A percentile compares a stretch with the other conserved stretches of the same genome.
Evolutionary conservation across 1,139 yeast genomes (phyloP).

Genomic region (Scheffersomyces lignicola): DNA sequence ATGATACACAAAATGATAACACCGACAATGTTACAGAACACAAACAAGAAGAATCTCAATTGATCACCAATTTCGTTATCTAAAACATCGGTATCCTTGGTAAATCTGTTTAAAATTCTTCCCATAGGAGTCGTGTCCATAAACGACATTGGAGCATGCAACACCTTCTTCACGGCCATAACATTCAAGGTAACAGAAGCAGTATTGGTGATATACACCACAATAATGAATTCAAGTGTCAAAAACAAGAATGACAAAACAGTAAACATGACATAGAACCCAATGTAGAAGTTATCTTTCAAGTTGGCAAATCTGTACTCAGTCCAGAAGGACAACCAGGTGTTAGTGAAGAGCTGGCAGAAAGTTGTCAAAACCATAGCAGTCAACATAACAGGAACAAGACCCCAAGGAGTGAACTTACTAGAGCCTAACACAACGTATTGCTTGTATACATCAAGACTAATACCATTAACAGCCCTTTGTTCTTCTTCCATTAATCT

Average conservation of each 20-base stretch:
- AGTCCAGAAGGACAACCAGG: constrained; percentile 89
- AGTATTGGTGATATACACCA: constrained; percentile 52
- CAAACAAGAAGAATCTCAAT: constrained; percentile 45
- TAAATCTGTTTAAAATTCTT: constrained; percentile 59
- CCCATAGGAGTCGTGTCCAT: constrained; percentile 69
- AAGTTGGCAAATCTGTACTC: constrained; percentile 49
- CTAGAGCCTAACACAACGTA: constrained; percentile 65
- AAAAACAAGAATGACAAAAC: constrained; percentile 36
- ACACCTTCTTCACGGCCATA: constrained; percentile 58
- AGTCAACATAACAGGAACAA: constrained; percentile 23
- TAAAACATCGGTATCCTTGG: constrained; percentile 82
- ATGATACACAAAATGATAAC: constrained; percentile 67
- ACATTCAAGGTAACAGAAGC: constrained; percentile 46
- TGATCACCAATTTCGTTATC: constrained; percentile 76
- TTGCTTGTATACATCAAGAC: constrained; percentile 28
- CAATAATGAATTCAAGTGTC: constrained; percentile 41
- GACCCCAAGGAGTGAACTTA: constrained; percentile 23
- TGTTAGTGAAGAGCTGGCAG: constrained; percentile 63
- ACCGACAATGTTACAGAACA: constrained; percentile 59
- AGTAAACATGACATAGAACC: constrained; percentile 63
- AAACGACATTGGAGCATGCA: constrained; percentile 61
- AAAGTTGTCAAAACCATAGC: constrained; percentile 51
- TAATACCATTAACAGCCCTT: constrained; percentile 42
- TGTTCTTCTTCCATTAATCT: constrained; percentile 31
- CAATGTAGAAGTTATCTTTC: constrained; percentile 64